A percentile compares a stretch with the other conserved stretches of the same genome.
Evolutionary conservation across 805 yeast species (phyloP).

Genomic region (Kuraishia piskuri): DNA sequence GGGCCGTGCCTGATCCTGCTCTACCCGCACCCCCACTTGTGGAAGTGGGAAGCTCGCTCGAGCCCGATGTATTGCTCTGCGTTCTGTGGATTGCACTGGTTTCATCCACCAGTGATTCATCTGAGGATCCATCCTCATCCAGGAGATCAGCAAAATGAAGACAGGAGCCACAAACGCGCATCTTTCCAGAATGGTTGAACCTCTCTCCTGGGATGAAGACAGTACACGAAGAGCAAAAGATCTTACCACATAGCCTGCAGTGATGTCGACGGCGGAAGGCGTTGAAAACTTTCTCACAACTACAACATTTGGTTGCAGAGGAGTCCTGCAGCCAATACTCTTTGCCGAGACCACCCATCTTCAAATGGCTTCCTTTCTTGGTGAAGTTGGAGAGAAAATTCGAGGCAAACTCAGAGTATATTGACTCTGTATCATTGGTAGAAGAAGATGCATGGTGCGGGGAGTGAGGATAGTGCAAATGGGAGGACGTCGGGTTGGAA

Average conservation of each 20-base stretch:
- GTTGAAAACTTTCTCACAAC: conserved; percentile 71
- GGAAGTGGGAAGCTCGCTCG: neutral
- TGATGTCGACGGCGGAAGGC: conserved; percentile 91
- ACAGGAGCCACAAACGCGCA: conserved; percentile 75
- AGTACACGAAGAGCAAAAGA: conserved; percentile 82
- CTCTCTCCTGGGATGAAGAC: conserved; percentile 56
- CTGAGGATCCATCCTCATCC: conserved; percentile 62
- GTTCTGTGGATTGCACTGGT: conserved; percentile 9
- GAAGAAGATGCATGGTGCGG: neutral
- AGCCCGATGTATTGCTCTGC: neutral
- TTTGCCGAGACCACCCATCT: conserved; percentile 39
- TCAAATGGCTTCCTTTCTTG: conserved; percentile 15
- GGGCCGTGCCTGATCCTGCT: no score
- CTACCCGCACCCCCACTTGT: neutral
- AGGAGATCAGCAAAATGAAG: conserved; percentile 52
- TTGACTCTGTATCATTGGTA: conserved; percentile 3
- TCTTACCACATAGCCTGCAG: conserved; percentile 93
- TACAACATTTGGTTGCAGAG: conserved; percentile 79
- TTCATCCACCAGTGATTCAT: conserved; percentile 41
- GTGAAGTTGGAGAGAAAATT: conserved; percentile 4
- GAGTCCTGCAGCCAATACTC: conserved; percentile 97
- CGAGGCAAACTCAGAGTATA: conserved; percentile 3
- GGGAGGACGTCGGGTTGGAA: neutral
- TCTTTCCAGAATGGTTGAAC: conserved; percentile 56
- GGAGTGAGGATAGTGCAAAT: neutral